These are phyloP conservation scores for Lanmaoa pseudosensibilis DNA, from an alignment of 768 basidiomycete genomes.

Conservation along the genomic window DNA sequence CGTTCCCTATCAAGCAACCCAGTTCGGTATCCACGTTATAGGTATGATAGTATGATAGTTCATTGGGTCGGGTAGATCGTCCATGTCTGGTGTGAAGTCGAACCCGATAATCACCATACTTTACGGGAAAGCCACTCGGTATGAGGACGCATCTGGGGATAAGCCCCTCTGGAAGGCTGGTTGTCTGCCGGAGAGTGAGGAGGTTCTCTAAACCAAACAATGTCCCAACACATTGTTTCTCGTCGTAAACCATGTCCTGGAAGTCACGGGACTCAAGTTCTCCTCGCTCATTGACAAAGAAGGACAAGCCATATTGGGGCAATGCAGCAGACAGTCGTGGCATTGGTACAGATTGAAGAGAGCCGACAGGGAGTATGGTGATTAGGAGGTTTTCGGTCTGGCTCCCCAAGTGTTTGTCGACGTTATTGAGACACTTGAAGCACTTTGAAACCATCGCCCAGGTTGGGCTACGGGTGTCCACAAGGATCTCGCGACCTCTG, in stretches of 20 bases:
- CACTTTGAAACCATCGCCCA: conserved; percentile 16
- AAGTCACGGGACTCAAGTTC: conserved; percentile 40
- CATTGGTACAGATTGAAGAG: neutral
- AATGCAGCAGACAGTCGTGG: conserved; percentile 25
- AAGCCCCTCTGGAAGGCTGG: neutral
- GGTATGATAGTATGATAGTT: neutral
- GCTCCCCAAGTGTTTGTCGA: too few relatives aligned
- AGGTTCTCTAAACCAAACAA: too few relatives aligned
- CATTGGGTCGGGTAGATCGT: too few relatives aligned
- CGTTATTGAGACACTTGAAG: neutral
- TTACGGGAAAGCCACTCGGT: neutral
- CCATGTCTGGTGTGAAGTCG: too few relatives aligned
- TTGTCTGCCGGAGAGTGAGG: conserved; percentile 24
- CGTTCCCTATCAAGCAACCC: conserved; percentile 22
- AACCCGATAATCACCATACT: neutral
- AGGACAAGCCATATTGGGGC: conserved; percentile 38
- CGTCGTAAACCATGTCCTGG: conserved; percentile 39
- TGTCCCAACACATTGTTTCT: conserved; percentile 38
- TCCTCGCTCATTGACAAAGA: conserved; percentile 29
- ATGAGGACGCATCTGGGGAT: neutral
- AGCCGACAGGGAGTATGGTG: neutral
- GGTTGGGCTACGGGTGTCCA: conserved; percentile 22
- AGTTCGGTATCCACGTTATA: neutral
- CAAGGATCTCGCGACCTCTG: conserved; percentile 6
- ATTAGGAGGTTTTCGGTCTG: conserved; percentile 10